Evolutionary conservation across 179 eudicot species (phyloP).

Genomic region (Beta lomatogona): DNA sequence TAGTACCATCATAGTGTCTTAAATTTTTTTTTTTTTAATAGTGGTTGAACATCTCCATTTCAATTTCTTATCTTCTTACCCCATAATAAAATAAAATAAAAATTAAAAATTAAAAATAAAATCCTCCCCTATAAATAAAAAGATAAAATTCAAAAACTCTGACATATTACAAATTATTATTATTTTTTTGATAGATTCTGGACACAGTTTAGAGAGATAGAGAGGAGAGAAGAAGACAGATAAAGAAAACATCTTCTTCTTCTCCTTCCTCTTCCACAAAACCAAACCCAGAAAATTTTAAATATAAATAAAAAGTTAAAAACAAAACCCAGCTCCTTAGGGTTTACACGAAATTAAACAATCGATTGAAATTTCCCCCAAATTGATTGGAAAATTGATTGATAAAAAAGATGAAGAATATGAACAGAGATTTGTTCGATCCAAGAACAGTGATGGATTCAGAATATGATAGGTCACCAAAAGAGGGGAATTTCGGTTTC

Average conservation of each 20-base stretch:
- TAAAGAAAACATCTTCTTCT: not conserved
- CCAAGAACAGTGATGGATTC: constrained; percentile 66
- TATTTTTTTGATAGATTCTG: not conserved
- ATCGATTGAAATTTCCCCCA: not conserved
- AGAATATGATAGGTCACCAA: constrained; percentile 41
- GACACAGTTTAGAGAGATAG: not conserved
- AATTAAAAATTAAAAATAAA: too few species aligned
- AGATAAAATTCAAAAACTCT: not conserved
- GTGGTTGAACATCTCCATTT: not conserved
- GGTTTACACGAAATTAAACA: not conserved
- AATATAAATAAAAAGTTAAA: not conserved
- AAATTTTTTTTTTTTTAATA: not conserved
- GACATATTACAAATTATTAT: not conserved
- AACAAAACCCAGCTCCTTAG: constrained; percentile 3
- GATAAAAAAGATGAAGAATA: constrained; percentile 47
- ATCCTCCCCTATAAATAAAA: not conserved
- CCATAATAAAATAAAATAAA: not conserved
- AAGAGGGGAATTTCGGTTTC: constrained; percentile 62
- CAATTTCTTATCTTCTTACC: not conserved
- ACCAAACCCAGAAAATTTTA: not conserved
- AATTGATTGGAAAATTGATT: not conserved
- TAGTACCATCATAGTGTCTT: not conserved
- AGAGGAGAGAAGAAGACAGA: constrained; percentile 14
- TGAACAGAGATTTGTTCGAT: constrained; percentile 64
- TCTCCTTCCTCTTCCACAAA: constrained; percentile 6